phyloP scores from a whole-genome alignment of 148 eudicot species.

The Amaranthus hypochondriacus region DNA sequence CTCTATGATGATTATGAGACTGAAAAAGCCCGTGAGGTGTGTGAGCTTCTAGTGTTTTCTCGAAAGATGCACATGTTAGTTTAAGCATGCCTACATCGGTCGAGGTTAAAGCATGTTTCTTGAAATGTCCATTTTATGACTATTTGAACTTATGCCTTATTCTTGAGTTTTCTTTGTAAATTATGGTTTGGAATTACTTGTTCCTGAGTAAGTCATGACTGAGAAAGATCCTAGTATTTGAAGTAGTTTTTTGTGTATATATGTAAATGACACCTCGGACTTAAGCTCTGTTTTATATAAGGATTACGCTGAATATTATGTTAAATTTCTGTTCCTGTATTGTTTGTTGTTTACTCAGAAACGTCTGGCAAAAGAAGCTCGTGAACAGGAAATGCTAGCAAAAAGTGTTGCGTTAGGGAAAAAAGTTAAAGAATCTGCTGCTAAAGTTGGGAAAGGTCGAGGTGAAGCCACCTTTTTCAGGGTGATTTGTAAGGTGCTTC shows the following conservation, averaged over 20 bases:
- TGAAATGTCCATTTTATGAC: not conserved
- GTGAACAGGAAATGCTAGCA: conserved; percentile 68
- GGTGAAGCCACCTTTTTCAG: conserved; percentile 91
- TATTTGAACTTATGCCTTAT: not conserved
- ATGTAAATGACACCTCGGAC: not conserved
- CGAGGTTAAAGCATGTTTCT: not conserved
- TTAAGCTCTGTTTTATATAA: not conserved
- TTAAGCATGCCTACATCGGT: not conserved
- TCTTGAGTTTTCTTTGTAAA: not conserved
- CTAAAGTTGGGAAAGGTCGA: conserved; percentile 69
- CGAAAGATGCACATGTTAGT: not conserved
- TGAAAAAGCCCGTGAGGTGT: conserved; percentile 86
- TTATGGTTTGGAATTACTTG: not conserved
- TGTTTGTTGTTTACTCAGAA: conserved; percentile 36
- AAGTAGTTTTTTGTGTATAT: not conserved
- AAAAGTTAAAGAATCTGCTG: conserved; percentile 65
- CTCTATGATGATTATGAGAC: conserved; percentile 91
- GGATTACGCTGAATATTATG: not conserved
- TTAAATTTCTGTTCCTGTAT: not conserved
- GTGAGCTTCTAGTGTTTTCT: conserved; percentile 21
- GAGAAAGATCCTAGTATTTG: not conserved
- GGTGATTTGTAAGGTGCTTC: conserved; percentile 89
- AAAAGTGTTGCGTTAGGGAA: conserved; percentile 86
- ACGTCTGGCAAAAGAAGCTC: conserved; percentile 94
- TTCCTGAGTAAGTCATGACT: not conserved